Conservation (phyloP, 2,329 filamentous ascomycete genomes). For the Hypoxylon rubiginosum region DNA sequence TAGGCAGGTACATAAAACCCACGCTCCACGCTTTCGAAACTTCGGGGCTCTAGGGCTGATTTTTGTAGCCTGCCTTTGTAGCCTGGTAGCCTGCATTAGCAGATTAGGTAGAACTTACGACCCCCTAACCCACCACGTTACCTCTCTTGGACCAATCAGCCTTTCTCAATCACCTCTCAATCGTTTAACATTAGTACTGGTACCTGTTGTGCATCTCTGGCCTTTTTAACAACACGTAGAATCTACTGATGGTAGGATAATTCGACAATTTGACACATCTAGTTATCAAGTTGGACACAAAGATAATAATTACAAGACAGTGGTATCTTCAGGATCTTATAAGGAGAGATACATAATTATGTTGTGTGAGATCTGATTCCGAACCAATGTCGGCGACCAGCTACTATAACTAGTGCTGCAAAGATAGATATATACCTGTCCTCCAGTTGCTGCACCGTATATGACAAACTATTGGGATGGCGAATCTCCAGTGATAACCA, state of each 20-base stretch:
- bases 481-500: constrained; percentile 36
- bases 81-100: neutral
- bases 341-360: constrained; percentile 7
- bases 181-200: neutral
- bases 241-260: too few relatives aligned
- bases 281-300: neutral
- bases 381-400: constrained; percentile 13
- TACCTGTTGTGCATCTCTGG: neutral
- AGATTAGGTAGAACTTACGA: neutral
- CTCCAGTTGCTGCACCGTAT: constrained; percentile 40
- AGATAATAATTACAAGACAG: neutral
- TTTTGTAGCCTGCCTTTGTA: constrained; percentile 15
- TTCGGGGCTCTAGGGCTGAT: constrained; percentile 28
- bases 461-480: constrained; percentile 41
- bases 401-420: constrained; percentile 30
- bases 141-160: constrained; percentile 16
- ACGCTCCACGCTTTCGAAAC: neutral
- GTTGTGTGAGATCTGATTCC: constrained; percentile 15
- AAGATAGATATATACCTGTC: constrained; percentile 42
- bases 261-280: too few relatives aligned
- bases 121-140: constrained; percentile 11
- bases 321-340: neutral
- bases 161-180: neutral
- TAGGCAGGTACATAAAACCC: constrained; percentile 21
- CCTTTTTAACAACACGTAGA: neutral